Evolutionary conservation across 108 stramenopile species (phyloP).

Genomic region (Aurantiochytrium sp.): DNA sequence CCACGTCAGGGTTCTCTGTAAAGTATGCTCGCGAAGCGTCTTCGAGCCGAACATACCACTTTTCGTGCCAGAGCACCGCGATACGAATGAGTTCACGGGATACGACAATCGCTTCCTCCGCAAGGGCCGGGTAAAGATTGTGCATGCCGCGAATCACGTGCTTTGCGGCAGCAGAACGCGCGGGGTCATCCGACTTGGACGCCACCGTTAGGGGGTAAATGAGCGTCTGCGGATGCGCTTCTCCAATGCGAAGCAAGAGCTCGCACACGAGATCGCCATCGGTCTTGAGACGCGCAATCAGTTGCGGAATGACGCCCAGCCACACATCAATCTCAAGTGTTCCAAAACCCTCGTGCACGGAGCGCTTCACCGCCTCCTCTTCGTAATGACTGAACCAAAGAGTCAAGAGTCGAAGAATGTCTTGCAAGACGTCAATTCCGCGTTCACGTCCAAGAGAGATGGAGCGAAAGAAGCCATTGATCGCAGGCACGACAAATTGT

Average conservation of each 20-base stretch:
- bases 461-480: slow-evolving; percentile 79
- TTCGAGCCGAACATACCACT: slow-evolving; percentile 94
- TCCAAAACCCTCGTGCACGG: slow-evolving; percentile 27
- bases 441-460: slow-evolving; percentile 81
- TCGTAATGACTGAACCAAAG: slow-evolving; percentile 64
- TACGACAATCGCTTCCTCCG: slow-evolving; percentile 85
- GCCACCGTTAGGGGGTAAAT: slow-evolving; percentile 90
- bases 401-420: slow-evolving; percentile 88
- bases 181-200: slow-evolving; percentile 68
- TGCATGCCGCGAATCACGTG: slow-evolving; percentile 72
- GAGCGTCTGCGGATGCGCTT: slow-evolving; percentile 85
- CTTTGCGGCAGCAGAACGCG: slow-evolving; percentile 78
- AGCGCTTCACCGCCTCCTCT: slow-evolving; percentile 58
- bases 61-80: slow-evolving; percentile 95
- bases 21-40: slow-evolving; percentile 84
- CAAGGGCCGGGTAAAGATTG: slow-evolving; percentile 65
- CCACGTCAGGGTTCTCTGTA: slow-evolving; percentile 77
- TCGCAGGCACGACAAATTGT: slow-evolving; percentile 54
- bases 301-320: slow-evolving; percentile 94
- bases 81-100: slow-evolving; percentile 90
- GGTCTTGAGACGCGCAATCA: slow-evolving; percentile 93
- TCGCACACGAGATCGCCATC: slow-evolving; percentile 71
- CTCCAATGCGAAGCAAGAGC: slow-evolving; percentile 74
- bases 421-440: slow-evolving; percentile 71
- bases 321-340: slow-evolving; percentile 51